Evolutionary conservation across 495 filamentous ascomycete species (phyloP).

Genomic region (Echria macrotheca): DNA sequence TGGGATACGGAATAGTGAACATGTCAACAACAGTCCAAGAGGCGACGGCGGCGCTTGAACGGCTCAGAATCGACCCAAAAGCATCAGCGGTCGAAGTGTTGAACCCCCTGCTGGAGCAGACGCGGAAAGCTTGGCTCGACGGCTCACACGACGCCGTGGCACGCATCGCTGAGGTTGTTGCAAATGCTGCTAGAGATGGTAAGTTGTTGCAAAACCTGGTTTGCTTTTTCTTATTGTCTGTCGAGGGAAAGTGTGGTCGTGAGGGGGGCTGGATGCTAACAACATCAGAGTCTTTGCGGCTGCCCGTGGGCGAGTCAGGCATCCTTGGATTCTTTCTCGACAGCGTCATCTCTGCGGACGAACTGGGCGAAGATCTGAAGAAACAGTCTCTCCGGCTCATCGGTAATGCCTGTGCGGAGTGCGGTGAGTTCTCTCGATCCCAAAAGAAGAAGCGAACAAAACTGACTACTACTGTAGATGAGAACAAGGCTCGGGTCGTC

Average conservation of each 20-base stretch:
- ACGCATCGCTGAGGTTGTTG: slow-evolving; percentile 53
- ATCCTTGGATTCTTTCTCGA: slow-evolving; percentile 61
- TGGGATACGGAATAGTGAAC: neutral
- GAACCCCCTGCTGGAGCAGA: too few relatives aligned
- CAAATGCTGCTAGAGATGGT: slow-evolving; percentile 65
- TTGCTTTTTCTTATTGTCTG: neutral
- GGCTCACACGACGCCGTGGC: slow-evolving; percentile 35
- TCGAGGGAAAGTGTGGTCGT: too few relatives aligned
- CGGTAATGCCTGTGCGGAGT: slow-evolving; percentile 80
- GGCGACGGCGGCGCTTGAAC: too few relatives aligned
- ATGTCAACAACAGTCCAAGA: slow-evolving; percentile 1
- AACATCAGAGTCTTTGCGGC: slow-evolving; percentile 54
- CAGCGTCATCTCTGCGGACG: slow-evolving; percentile 39
- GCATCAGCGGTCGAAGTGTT: too few relatives aligned
- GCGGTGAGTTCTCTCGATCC: slow-evolving; percentile 42
- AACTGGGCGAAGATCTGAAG: slow-evolving; percentile 27
- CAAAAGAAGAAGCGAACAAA: neutral
- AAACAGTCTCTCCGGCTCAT: slow-evolving; percentile 61
- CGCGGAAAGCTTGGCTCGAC: slow-evolving; percentile 28
- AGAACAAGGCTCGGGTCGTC: slow-evolving; percentile 64
- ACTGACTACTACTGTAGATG: slow-evolving; percentile 44
- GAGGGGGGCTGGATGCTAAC: too few relatives aligned
- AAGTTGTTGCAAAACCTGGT: too few relatives aligned
- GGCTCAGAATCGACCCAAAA: too few relatives aligned
- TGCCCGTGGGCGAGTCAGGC: slow-evolving; percentile 60